Base-by-base conservation (phyloP, 129 eudicot genomes). In the sunflower (Helianthus annuus) region DNA sequence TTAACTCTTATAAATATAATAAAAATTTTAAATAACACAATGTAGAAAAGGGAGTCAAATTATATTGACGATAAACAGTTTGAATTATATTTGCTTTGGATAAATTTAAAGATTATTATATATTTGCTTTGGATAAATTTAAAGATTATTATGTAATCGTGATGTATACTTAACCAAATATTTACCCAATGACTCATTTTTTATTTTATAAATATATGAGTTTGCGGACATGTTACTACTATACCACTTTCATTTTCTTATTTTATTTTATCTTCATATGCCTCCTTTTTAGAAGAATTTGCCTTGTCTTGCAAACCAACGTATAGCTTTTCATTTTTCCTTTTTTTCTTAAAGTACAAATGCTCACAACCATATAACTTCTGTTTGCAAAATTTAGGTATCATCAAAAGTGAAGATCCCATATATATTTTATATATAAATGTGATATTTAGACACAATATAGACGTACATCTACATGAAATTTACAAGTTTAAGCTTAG, bases 181-280 rank as follows among this genome's bases (percentile, higher is more conserved):
- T 14, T 15, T 52, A 1, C 38, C 62, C 38, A 24, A 56, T 19
- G 63, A 19, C 36, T 13, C 14, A 10, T 19, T 9, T 4, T 7
- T 40, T 40, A 3, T 7, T 3, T 19, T 19, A 56, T 19, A 24
- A 60, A 22, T 46, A 4, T 5, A 14, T 38, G 44, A 52, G 63
- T 58, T 76, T 68, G 80, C 80, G 42, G 80, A 14, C 34, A 58
- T 76, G 62, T 69, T 48, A 76, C 75, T 76, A 52, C 75, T 76
- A 1, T 4, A 69, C 44, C 8, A 40, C 45, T 45, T 64, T 42
- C n/a, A 9, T 22, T 24, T 44, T 12, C 22, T 48, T 29, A 10
- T 48, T 39, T 39, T 34, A 59, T 46, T 46, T 19, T 14, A 42
- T 52, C 29, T 29, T 12, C 5, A 36, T 6, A 51, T 38, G 9